A percentile compares a stretch with the other conserved stretches of the same genome.
These are phyloP conservation scores for Pelargonium citronellum DNA, from an alignment of 441 rosid genomes.

Conservation along the genomic window DNA sequence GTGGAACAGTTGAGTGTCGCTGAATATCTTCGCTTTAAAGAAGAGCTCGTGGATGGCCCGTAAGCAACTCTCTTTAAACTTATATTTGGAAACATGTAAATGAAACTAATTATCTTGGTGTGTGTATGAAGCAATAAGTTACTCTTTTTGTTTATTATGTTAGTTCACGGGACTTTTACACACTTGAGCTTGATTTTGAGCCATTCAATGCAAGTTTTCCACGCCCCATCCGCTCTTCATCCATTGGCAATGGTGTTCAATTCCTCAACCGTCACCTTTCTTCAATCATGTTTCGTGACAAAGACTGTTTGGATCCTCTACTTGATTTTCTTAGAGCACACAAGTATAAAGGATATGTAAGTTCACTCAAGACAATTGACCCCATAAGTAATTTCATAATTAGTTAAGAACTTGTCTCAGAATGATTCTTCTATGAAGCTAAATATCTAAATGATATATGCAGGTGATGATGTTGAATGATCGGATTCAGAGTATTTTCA, in stretches of 20 bases:
- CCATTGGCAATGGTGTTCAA: constrained; percentile 94
- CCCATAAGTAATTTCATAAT: too few species aligned
- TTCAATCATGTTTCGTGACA: constrained; percentile 82
- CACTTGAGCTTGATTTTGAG: constrained; percentile 93
- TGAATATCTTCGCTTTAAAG: constrained; percentile 82
- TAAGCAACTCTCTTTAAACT: constrained; percentile 23
- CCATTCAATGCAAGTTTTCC: constrained; percentile 86
- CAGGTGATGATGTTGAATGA: constrained; percentile 94
- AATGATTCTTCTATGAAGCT: constrained; percentile 6
- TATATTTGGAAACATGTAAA: background rate
- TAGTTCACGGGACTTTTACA: constrained; percentile 39
- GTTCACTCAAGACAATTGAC: constrained; percentile 21
- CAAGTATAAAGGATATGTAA: constrained; percentile 78
- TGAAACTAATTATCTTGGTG: background rate
- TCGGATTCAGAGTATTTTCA: constrained; percentile 66
- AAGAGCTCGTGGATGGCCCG: constrained; percentile 75
- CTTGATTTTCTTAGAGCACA: constrained; percentile 76
- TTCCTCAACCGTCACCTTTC: constrained; percentile 95
- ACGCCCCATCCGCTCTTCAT: constrained; percentile 79
- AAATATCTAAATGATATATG: constrained; percentile 21
- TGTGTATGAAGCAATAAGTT: background rate
- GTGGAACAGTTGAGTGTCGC: constrained; percentile 75
- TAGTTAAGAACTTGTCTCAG: background rate
- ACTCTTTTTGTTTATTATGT: background rate
- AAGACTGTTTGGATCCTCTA: constrained; percentile 81